A percentile compares a stretch with the other conserved stretches of the same genome.
Evolutionary conservation across 768 basidiomycete genomes (phyloP).

Genomic region (Tulasnella sp.): DNA sequence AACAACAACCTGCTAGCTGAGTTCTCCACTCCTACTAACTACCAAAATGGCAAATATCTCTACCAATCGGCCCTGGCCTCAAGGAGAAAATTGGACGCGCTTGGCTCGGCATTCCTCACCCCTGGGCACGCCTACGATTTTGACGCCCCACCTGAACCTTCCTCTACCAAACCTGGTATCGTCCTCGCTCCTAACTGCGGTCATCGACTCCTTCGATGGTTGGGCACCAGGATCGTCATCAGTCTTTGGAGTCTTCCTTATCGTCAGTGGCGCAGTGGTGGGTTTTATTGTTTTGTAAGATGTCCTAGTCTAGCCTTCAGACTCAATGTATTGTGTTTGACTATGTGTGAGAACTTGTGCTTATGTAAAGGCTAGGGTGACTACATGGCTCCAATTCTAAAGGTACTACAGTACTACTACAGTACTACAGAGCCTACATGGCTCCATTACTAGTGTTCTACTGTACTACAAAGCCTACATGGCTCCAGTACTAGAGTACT

Average conservation of each 20-base stretch:
- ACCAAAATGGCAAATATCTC: slow-evolving; percentile 60
- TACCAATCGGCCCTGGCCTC: slow-evolving; percentile 46
- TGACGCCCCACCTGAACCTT: slow-evolving; percentile 38
- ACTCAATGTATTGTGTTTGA: too few species aligned
- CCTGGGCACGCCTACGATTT: slow-evolving; percentile 27
- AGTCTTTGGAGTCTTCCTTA: slow-evolving; percentile 71
- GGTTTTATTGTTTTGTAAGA: too few species aligned
- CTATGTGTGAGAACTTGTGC: too few species aligned
- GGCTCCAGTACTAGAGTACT: too few species aligned
- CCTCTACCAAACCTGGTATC: slow-evolving; percentile 32
- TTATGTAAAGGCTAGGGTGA: too few species aligned
- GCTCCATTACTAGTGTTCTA: too few species aligned
- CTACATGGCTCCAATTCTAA: too few species aligned
- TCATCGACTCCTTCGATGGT: slow-evolving; percentile 47
- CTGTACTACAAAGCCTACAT: too few species aligned
- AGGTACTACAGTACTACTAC: too few species aligned
- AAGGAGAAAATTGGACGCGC: slow-evolving; percentile 45
- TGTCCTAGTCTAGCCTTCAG: too few species aligned
- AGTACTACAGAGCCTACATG: too few species aligned
- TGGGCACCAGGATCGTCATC: slow-evolving; percentile 59
- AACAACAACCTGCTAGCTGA: slow-evolving; percentile 45
- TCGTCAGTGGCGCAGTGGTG: slow-evolving; percentile 52
- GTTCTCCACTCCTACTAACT: slow-evolving; percentile 42
- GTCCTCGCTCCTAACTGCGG: slow-evolving; percentile 54
- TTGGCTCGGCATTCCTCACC: slow-evolving; percentile 54